phyloP scores from a whole-genome alignment of 768 basidiomycete genomes.

The Phylloporus sp. region DNA sequence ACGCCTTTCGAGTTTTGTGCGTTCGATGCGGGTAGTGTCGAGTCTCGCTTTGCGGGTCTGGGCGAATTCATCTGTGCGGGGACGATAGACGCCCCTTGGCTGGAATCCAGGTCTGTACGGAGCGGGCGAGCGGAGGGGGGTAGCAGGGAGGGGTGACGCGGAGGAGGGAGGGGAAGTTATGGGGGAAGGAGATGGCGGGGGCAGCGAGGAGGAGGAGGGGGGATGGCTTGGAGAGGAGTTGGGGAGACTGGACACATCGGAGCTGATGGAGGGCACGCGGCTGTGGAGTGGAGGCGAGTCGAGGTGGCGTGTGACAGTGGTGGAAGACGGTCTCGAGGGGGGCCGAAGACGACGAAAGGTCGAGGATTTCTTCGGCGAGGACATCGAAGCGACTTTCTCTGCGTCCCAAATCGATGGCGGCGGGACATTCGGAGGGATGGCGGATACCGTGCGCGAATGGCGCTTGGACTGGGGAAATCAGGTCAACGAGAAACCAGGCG shows the following conservation, averaged over 20 bases:
- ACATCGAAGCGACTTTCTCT: conserved; percentile 15
- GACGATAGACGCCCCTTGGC: conserved; percentile 77
- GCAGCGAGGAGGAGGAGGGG: conserved; percentile 4
- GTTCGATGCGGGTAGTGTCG: conserved; percentile 61
- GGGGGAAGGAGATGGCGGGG: conserved; percentile 20
- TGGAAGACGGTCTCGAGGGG: conserved; percentile 21
- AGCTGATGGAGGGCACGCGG: conserved; percentile 31
- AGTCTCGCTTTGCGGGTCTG: conserved; percentile 36
- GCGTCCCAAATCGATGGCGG: conserved; percentile 9
- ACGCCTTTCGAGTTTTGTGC: conserved; percentile 77
- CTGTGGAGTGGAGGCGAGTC: conserved; percentile 26
- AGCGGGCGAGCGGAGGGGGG: conserved; percentile 32
- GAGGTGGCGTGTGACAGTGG: conserved; percentile 20
- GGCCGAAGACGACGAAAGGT: conserved; percentile 52
- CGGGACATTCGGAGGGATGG: conserved; percentile 21
- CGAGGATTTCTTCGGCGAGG: conserved; percentile 33
- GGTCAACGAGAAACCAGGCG: not conserved
- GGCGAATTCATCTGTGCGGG: conserved; percentile 75
- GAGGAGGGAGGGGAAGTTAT: conserved; percentile 20
- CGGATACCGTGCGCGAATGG: conserved; percentile 39
- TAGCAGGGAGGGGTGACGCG: conserved; percentile 22
- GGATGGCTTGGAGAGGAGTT: conserved; percentile 4
- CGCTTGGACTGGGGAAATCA: conserved; percentile 40
- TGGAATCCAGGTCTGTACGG: conserved; percentile 93
- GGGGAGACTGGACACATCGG: conserved; percentile 16